Conservation (phyloP, 371 early-diverging fungal genomes). For the Ordospora pajunii region DNA sequence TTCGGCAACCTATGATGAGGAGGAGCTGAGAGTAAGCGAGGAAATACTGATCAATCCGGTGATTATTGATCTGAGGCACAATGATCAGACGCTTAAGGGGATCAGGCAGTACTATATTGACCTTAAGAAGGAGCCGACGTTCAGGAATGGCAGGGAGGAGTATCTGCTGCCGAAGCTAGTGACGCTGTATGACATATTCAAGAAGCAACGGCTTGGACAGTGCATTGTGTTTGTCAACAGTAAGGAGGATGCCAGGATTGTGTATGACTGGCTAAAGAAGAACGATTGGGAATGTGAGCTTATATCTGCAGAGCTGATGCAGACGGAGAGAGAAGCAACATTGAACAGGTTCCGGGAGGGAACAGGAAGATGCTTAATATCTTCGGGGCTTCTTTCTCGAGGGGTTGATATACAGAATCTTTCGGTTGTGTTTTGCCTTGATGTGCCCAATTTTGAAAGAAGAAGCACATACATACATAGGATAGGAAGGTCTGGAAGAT, state of each 20-base stretch:
- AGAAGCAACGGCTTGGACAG: constrained; percentile 84
- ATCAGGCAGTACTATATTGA: constrained; percentile 96
- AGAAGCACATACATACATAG: constrained; percentile 72
- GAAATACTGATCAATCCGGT: constrained; percentile 91
- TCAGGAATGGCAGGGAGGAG: constrained; percentile 72
- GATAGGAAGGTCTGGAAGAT: constrained; percentile 96
- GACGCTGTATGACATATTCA: constrained; percentile 73
- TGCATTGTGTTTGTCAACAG: constrained; percentile 97
- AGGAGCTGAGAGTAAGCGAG: constrained; percentile 85
- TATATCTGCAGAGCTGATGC: constrained; percentile 95
- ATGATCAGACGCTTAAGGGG: constrained; percentile 97
- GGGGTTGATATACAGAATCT: constrained; percentile 99
- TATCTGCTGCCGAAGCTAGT: constrained; percentile 71
- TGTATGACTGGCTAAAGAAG: constrained; percentile 80
- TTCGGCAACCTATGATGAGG: constrained; percentile 87
- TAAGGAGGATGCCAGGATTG: constrained; percentile 84
- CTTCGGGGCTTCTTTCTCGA: constrained; percentile 92
- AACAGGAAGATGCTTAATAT: constrained; percentile 84
- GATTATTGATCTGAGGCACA: constrained; percentile 94
- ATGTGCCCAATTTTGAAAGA: constrained; percentile 84
- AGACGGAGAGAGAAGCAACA: constrained; percentile 83
- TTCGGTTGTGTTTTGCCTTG: constrained; percentile 93
- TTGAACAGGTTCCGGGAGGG: constrained; percentile 79
- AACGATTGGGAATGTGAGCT: constrained; percentile 86
- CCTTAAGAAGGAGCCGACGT: constrained; percentile 64